A percentile compares a stretch with the other conserved stretches of the same genome.
Evolutionary conservation across 768 basidiomycete genomes (phyloP).

Genomic region (Pilatotrama ljubarskyi): DNA sequence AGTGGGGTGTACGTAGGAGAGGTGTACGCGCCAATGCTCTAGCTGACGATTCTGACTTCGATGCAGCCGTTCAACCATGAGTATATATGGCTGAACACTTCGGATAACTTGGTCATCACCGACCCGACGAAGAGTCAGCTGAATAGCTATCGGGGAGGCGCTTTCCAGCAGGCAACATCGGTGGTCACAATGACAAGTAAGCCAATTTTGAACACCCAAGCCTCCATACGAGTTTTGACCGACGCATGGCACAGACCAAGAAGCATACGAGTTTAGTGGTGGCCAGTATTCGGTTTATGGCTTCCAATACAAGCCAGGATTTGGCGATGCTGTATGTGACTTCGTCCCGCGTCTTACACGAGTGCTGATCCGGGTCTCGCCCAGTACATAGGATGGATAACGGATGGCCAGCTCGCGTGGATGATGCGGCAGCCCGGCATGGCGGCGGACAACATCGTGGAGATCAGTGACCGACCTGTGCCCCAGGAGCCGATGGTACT

Average conservation of each 20-base stretch:
- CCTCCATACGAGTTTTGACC: not conserved
- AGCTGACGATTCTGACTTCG: not conserved
- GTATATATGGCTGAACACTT: conserved; percentile 70
- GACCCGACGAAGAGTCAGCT: conserved; percentile 51
- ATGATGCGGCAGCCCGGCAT: conserved; percentile 65
- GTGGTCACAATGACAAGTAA: conserved; percentile 38
- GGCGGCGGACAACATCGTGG: conserved; percentile 51
- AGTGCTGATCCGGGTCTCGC: not conserved
- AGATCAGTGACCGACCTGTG: conserved; percentile 69
- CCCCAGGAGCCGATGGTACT: conserved; percentile 83
- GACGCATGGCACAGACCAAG: conserved; percentile 48
- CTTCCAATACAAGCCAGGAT: conserved; percentile 78
- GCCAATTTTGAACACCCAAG: not conserved
- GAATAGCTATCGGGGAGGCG: conserved; percentile 74
- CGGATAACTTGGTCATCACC: conserved; percentile 56
- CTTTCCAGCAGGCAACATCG: conserved; percentile 73
- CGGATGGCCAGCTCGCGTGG: conserved; percentile 64
- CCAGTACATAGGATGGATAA: conserved; percentile 81
- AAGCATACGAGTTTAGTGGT: conserved; percentile 60
- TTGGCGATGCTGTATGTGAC: conserved; percentile 51
- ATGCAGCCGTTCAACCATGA: conserved; percentile 71
- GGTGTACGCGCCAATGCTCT: not conserved
- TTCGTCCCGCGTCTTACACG: not conserved
- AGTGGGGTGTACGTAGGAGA: conserved; percentile 63
- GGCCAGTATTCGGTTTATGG: conserved; percentile 73